Evolutionary conservation across 306 rosid species (phyloP), one percentile per base, ranked within the genome.

Genomic region (Lagenaria siceraria): DNA sequence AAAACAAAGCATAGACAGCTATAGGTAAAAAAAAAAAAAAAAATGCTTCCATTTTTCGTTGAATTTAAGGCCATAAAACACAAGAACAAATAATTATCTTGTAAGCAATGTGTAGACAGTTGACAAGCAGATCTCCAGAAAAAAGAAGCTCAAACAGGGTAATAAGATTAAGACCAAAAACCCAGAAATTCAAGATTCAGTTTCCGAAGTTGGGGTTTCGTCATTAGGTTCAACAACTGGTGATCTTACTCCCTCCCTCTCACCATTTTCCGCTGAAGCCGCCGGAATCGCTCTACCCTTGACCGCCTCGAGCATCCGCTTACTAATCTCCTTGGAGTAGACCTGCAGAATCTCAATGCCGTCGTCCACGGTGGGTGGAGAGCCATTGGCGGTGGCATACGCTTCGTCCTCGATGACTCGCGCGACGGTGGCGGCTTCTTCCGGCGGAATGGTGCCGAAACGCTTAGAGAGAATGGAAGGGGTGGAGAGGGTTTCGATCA

Each of bases 281-380:
- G 61, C 87, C 8, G 88, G 22, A 52, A 77, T 48, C 24, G 87
- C 78, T 78, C 84, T 80, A 21, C 86, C 68, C 87, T 92, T 96
- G 36, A 92, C 93, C n/a, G 90, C 81, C 2, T 92, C 97, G 36
- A 92, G 93, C 97, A 96, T 96, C 61, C 97, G 85, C 82, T 85
- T 89, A 85, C 99, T 96, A 91, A 96, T 90, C 88, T 96, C 97
- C 89, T 91, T 92, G 77, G 99, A 96, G 51, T 92, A 96, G 2
- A 88, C 87, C 90, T 96, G 98, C 18, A 92, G 99, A 86, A 92
- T 89, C 86, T 90, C 93, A 74, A 92, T 86, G 61, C 99, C 99
- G 42, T 90, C 92, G 36, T 83, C 91, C 53, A 88, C 93, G 10
- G 91, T 35, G 22, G 89, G 76, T 14, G 89, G 64, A 80, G 90